Evolutionary conservation across 352 stramenopile genomes (phyloP), one percentile per base, ranked within the genome.

Genomic region (Phytophthora megakarya): DNA sequence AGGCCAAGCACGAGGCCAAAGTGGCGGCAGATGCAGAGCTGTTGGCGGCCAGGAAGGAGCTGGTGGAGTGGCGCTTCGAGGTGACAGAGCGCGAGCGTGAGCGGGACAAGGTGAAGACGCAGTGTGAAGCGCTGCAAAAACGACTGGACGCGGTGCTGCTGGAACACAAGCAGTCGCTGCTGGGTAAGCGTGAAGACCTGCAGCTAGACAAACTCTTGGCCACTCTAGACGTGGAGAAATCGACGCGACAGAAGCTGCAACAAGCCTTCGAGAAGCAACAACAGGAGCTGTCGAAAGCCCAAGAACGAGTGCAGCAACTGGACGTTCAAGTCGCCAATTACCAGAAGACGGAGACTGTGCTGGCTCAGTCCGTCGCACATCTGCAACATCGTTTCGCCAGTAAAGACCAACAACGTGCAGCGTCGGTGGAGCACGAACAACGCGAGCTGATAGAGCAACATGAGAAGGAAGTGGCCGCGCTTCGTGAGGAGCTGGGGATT

Each of bases 291-390:
- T 25, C 79, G 2, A 40, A 62, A 0, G 72, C 81, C 5, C 67
- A 84, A 32, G 67, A 78, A 32, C 77, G 82, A 43, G 72, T 89
- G 8, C 59, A 76, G 49, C 58, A 64, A 33, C 60, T 92, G 11
- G 46, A 70, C 13, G 30, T 32, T 15, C 82, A 92, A 39, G 72
- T 91, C 32, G 32, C 61, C 15, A 78, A 83, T 37, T 90, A 92
- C 61, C 82, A 92, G 52, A 90, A 88, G 70, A 92, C 82, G 0
- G 82, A 93, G 61, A 93, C 82, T 0, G 82, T 87, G 39, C 54
- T 93, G 40, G 81, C 76, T 8, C 79, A 93, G 61, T 86, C 79
- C 21, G 69, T 90, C 15, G 67, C 81, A 5, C 82, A 93, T 49
- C 76, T 92, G 46, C 82, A 90, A 65, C 73, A 87, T 52, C 80